Percentiles rank a stretch among this genome's conserved stretches.
These are phyloP conservation scores for Trametes cingulata DNA, from an alignment of 768 basidiomycete species.

Conservation along the genomic window DNA sequence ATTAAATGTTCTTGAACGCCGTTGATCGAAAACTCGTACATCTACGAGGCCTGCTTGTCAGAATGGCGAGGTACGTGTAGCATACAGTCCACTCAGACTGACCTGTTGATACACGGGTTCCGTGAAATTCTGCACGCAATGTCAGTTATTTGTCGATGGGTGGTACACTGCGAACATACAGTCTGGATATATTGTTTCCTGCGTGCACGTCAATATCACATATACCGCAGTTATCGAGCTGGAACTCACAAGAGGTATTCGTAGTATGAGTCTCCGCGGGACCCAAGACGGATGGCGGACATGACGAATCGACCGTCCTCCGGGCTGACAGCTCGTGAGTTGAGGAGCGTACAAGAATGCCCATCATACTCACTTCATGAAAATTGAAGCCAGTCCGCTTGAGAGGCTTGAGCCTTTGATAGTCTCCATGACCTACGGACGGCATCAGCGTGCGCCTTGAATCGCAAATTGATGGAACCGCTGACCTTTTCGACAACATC, in stretches of 20 bases:
- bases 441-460: not conserved
- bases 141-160: not conserved
- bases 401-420: conserved; percentile 63
- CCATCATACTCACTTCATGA: conserved; percentile 58
- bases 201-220: conserved; percentile 5
- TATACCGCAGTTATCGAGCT: not conserved
- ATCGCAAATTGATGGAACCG: not conserved
- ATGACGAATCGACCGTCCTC: conserved; percentile 53
- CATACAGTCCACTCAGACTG: conserved; percentile 26
- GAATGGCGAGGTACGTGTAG: not conserved
- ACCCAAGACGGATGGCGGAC: conserved; percentile 84
- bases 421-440: conserved; percentile 61
- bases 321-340: conserved; percentile 37
- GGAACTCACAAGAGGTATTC: conserved; percentile 86
- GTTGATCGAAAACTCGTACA: conserved; percentile 87
- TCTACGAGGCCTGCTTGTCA: conserved; percentile 43
- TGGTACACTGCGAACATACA: conserved; percentile 38
- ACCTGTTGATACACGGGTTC: conserved; percentile 80
- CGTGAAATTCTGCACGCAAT: conserved; percentile 55
- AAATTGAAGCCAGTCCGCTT: conserved; percentile 82
- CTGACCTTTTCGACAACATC: conserved; percentile 69
- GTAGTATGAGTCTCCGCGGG: conserved; percentile 92
- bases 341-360: not conserved
- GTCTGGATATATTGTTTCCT: conserved; percentile 84
- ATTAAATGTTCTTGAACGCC: conserved; percentile 78